phyloP scores from a whole-genome alignment of 176 grass and related monocot genomes.

The Musa beccarii region DNA sequence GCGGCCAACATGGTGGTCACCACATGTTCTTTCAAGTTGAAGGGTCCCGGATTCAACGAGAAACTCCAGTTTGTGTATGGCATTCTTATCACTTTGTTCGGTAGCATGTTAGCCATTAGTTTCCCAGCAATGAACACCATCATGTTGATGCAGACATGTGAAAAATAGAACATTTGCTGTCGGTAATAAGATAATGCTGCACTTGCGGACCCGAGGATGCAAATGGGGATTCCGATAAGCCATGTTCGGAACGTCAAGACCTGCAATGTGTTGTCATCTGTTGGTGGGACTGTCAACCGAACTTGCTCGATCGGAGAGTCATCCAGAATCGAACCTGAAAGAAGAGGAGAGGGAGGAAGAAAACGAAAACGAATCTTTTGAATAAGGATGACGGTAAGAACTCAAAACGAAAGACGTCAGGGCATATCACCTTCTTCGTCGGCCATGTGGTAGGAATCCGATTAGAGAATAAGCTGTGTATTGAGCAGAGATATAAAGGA shows the following conservation, averaged over 20 bases:
- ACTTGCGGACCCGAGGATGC: neutral
- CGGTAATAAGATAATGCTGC: neutral
- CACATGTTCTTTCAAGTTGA: conserved; percentile 5
- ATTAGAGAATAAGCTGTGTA: too few species aligned
- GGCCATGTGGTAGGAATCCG: too few species aligned
- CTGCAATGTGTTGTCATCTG: neutral
- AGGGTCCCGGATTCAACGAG: neutral
- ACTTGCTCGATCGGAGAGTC: neutral
- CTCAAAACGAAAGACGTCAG: too few species aligned
- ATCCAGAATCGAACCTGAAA: neutral
- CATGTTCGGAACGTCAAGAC: neutral
- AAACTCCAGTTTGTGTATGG: neutral
- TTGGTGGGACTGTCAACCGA: neutral
- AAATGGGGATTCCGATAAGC: neutral
- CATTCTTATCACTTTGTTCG: neutral
- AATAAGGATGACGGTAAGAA: too few species aligned
- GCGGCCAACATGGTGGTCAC: neutral
- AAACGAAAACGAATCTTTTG: too few species aligned
- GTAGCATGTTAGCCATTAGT: neutral
- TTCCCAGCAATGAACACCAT: neutral
- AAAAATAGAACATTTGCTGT: neutral
- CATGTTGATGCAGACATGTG: neutral
- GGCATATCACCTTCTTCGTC: too few species aligned
- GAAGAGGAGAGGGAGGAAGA: too few species aligned
- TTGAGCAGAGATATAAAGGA: too few species aligned